Conservation (phyloP, 164 flowering plant genomes). For the Tinospora cordifolia region DNA sequence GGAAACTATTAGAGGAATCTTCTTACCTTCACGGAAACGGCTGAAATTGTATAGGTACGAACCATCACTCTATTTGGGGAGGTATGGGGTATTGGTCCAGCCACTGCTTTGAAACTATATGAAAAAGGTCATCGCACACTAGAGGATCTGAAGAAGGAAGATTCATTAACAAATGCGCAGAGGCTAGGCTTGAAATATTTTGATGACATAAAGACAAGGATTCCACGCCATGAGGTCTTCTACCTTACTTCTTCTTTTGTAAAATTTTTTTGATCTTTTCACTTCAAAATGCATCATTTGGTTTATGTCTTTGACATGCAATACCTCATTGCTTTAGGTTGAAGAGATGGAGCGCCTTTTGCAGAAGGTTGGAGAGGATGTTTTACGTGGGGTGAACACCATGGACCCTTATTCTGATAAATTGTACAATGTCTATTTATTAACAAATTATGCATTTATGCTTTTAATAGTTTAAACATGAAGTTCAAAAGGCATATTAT, state of each 20-base stretch:
- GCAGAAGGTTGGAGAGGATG: slow-evolving; percentile 63
- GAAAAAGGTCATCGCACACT: slow-evolving; percentile 84
- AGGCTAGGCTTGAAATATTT: slow-evolving; percentile 77
- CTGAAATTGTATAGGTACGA: slow-evolving; percentile 40
- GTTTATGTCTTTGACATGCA: background rate
- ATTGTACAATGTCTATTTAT: too few species aligned
- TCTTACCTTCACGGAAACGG: background rate
- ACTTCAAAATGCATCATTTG: slow-evolving; percentile 2
- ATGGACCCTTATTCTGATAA: background rate
- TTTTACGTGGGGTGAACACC: slow-evolving; percentile 69
- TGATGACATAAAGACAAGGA: slow-evolving; percentile 76
- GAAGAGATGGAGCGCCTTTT: slow-evolving; percentile 76
- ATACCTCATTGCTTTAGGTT: slow-evolving; percentile 38
- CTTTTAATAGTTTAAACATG: too few species aligned
- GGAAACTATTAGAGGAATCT: background rate
- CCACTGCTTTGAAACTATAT: slow-evolving; percentile 83
- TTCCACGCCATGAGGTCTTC: slow-evolving; percentile 78
- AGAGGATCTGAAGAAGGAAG: slow-evolving; percentile 67
- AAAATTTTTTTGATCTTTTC: background rate
- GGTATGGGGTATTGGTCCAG: slow-evolving; percentile 98
- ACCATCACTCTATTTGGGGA: slow-evolving; percentile 80
- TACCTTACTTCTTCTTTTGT: background rate
- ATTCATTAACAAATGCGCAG: slow-evolving; percentile 68
- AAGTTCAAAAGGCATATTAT: too few species aligned
- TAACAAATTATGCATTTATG: too few species aligned